Conservation (phyloP, 2,329 filamentous ascomycete genomes). For the Corinectria fuckeliana region DNA sequence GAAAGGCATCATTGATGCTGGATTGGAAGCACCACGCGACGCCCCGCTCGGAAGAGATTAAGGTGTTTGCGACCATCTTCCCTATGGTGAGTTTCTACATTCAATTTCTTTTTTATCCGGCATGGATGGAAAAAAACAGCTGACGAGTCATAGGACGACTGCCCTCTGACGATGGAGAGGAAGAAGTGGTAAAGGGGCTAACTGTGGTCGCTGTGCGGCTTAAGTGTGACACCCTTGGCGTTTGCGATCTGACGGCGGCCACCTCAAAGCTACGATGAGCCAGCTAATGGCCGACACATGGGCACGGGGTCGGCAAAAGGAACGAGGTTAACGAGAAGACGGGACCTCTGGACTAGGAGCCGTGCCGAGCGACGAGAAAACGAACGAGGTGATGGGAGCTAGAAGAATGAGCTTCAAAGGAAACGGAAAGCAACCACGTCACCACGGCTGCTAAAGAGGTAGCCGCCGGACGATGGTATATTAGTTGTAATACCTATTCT, state of each 20-base stretch:
- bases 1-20: conserved; percentile 84
- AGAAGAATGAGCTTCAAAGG: conserved; percentile 1
- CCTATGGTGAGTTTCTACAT: conserved; percentile 73
- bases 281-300: neutral
- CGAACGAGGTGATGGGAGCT: neutral
- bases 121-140: conserved; percentile 6
- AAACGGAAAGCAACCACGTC: neutral
- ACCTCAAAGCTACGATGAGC: neutral
- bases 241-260: conserved; percentile 7
- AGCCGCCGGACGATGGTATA: conserved; percentile 23
- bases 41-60: conserved; percentile 86
- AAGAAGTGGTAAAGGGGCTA: conserved; percentile 52
- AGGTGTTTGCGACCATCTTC: conserved; percentile 98
- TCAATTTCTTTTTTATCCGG: neutral
- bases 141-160: conserved; percentile 71
- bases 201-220: conserved; percentile 9
- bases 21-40: conserved; percentile 93
- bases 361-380: neutral
- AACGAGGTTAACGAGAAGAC: neutral
- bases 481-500: conserved; percentile 41
- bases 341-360: neutral
- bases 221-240: conserved; percentile 10
- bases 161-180: conserved; percentile 74
- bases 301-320: neutral
- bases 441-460: neutral